A percentile compares a stretch with the other conserved stretches of the same genome.
Evolutionary conservation across 306 rosid genomes (phyloP).

Genomic region (Morella rubra): DNA sequence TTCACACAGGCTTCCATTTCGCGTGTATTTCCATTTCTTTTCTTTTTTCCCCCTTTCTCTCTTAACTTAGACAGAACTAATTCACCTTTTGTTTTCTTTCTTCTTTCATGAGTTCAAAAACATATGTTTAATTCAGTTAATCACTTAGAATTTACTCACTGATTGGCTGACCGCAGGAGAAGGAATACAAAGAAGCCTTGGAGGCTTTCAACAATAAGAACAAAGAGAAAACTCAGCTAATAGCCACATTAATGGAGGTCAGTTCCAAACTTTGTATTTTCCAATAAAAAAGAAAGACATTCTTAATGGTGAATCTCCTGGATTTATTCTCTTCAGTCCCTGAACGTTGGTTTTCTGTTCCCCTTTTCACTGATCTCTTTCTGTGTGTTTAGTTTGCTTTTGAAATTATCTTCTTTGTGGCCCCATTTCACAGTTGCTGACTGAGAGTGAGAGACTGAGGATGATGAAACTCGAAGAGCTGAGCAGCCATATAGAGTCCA

Average conservation of each 20-base stretch:
- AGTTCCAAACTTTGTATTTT: neutral
- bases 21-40: neutral
- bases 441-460: conserved; percentile 79
- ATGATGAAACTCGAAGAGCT: conserved; percentile 82
- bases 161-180: conserved; percentile 54
- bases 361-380: neutral
- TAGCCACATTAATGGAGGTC: conserved; percentile 73
- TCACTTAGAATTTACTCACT: neutral
- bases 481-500: conserved; percentile 54
- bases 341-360: neutral
- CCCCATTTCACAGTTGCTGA: conserved; percentile 50
- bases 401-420: neutral
- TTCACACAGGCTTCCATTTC: neutral
- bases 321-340: neutral
- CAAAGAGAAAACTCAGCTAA: conserved; percentile 75
- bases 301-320: neutral
- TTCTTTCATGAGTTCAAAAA: neutral
- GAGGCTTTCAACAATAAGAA: conserved; percentile 71
- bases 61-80: neutral
- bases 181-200: conserved; percentile 73
- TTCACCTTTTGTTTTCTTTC: neutral
- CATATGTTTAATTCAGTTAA: neutral
- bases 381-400: neutral
- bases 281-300: neutral
- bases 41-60: no score